Conservation (phyloP, 805 yeast species). For the Candida vaughaniae region DNA sequence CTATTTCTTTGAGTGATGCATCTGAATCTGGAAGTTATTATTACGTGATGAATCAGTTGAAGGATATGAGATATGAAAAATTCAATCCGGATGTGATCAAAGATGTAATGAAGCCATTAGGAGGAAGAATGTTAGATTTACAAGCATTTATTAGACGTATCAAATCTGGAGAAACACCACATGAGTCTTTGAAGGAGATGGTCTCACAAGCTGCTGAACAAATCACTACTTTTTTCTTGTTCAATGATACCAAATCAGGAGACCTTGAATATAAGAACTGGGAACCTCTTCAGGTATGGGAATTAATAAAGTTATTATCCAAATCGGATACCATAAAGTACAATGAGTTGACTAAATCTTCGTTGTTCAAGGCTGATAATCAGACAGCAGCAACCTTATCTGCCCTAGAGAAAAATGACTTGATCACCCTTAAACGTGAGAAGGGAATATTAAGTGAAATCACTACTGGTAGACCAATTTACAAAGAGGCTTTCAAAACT, state of each 20-base stretch:
- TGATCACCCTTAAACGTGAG: constrained; percentile 68
- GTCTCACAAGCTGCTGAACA: constrained; percentile 84
- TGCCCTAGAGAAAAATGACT: constrained; percentile 75
- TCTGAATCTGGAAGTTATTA: constrained; percentile 63
- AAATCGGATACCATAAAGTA: constrained; percentile 44
- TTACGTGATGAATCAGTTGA: constrained; percentile 62
- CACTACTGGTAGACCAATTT: constrained; percentile 81
- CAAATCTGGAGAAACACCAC: constrained; percentile 81
- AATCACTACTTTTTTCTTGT: constrained; percentile 72
- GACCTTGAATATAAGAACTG: constrained; percentile 46
- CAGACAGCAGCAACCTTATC: constrained; percentile 48
- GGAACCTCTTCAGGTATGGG: constrained; percentile 86
- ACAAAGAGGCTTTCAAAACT: constrained; percentile 70
- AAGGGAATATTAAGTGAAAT: constrained; percentile 72
- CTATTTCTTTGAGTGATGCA: constrained; percentile 78
- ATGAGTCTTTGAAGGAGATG: constrained; percentile 75
- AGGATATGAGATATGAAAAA: constrained; percentile 20
- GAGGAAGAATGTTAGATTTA: constrained; percentile 93
- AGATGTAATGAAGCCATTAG: constrained; percentile 67
- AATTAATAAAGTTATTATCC: constrained; percentile 64
- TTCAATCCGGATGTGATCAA: constrained; percentile 38
- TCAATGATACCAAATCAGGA: constrained; percentile 18
- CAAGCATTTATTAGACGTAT: constrained; percentile 88
- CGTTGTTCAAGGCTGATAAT: constrained; percentile 59
- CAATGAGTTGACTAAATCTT: constrained; percentile 52